Evolutionary conservation across 179 eudicot genomes (phyloP), one percentile per base, ranked within the genome.

Genomic region (Beta lomatogona): DNA sequence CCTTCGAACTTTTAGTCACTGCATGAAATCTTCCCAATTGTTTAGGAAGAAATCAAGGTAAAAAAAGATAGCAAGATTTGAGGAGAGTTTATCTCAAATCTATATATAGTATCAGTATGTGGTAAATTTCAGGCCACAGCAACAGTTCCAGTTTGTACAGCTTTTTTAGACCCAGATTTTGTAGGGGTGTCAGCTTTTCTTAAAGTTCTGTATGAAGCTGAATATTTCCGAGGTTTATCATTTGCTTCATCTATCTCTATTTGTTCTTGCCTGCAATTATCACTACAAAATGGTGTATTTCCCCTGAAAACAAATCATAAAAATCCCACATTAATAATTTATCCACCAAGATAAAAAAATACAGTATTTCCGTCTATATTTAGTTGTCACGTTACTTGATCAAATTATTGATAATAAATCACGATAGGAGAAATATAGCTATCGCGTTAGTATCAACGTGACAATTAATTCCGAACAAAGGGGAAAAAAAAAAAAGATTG

Each of bases 241-340:
- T 79, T 84, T 12, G 90, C 90, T 61, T 93, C 94, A 82, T 92
- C 95, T 31, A 67, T 84, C 77, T 93, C 97, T 53, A 93, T 93
- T 79, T 93, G 95, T 73, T 93, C 95, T 87, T 93, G 92, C 79
- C 97, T 89, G 83, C 97, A 93, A 54, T 93, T 95, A 61, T 90
- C 91, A 82, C 93, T 93, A 73, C 97, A 93, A 79, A 92, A 93
- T 81, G 97, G 95, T 19, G 97, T 93, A 46, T 90, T 86, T 48
- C 97, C 95, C 87, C 97, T 93, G 89, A 74, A 89, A 28, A 66
- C 2, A 7, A 52, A 15, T 6, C 18, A 21, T 50, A 22, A 21
- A 82, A 63, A 15, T 18, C 19, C 58, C 52, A 7, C 14, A 46
- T 70, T 15, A 70, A 0, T 13, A 70, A 18, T 45, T 55, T 2